Conservation (phyloP, 108 stramenopile species). For the Pseudonitzschia pungens region DNA sequence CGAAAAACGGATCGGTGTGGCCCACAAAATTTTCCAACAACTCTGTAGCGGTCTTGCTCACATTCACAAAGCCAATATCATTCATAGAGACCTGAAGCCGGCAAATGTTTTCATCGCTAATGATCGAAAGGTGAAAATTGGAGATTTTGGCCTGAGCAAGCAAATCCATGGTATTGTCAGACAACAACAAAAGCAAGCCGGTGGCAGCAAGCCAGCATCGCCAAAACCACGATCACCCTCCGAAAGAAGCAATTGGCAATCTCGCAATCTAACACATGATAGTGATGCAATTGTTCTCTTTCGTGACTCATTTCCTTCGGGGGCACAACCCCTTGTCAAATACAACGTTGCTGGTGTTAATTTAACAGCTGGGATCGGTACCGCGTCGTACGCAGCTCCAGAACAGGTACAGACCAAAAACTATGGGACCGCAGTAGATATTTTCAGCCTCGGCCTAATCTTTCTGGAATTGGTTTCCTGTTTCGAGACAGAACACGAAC, state of each 20-base stretch:
- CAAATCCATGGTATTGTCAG: slow-evolving; percentile 15
- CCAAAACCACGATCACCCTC: background rate
- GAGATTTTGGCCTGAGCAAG: slow-evolving; percentile 87
- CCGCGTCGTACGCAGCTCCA: slow-evolving; percentile 92
- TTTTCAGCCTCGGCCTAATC: slow-evolving; percentile 93
- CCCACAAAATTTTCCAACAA: slow-evolving; percentile 67
- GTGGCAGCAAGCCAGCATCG: background rate
- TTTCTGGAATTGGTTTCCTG: slow-evolving; percentile 89
- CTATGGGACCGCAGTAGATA: slow-evolving; percentile 89
- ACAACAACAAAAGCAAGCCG: no score
- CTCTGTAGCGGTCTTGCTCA: slow-evolving; percentile 72
- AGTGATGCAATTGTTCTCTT: slow-evolving; percentile 6
- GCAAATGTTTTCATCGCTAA: slow-evolving; percentile 79
- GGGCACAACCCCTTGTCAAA: slow-evolving; percentile 14
- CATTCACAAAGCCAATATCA: slow-evolving; percentile 76
- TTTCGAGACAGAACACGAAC: slow-evolving; percentile 88
- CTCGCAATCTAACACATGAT: background rate
- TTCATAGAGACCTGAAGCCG: slow-evolving; percentile 91
- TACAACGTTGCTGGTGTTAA: slow-evolving; percentile 10
- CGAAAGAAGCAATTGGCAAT: background rate
- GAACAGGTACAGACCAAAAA: slow-evolving; percentile 76
- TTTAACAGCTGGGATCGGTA: slow-evolving; percentile 90
- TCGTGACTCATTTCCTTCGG: background rate
- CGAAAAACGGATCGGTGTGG: slow-evolving; percentile 44
- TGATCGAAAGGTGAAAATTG: slow-evolving; percentile 77